Evolutionary conservation across 169 alveolate species (phyloP).

Genomic region (Blepharisma undulans): DNA sequence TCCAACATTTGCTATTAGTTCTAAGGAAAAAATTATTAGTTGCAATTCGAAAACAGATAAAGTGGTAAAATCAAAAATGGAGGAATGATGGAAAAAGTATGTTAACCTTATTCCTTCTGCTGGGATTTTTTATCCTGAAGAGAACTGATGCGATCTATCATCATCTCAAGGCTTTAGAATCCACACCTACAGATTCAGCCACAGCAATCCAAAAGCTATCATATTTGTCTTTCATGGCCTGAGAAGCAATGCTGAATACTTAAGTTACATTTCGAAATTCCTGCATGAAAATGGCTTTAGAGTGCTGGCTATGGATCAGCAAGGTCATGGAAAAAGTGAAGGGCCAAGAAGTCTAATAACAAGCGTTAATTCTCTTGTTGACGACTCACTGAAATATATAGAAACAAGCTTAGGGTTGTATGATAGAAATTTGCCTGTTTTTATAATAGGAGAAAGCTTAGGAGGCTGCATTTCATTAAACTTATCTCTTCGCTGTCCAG

Average conservation of each 20-base stretch:
- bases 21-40: not conserved
- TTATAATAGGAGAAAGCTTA: conserved; percentile 20
- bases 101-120: not conserved
- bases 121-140: not conserved
- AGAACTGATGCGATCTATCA: not conserved
- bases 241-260: conserved; percentile 29
- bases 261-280: conserved; percentile 34
- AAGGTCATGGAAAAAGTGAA: conserved; percentile 58
- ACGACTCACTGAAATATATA: conserved; percentile 43
- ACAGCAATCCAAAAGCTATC: conserved; percentile 47
- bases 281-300: conserved; percentile 54
- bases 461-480: conserved; percentile 12
- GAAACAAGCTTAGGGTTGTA: conserved; percentile 13
- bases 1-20: not conserved
- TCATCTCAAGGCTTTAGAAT: not conserved
- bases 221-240: conserved; percentile 57
- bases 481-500: not conserved
- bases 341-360: conserved; percentile 46
- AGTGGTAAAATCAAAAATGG: not conserved
- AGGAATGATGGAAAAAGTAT: conserved; percentile 23
- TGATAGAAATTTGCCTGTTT: not conserved
- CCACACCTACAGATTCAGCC: conserved; percentile 15
- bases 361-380: not conserved
- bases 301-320: conserved; percentile 48
- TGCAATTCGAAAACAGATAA: not conserved